Conservation (phyloP, 2,329 filamentous ascomycete genomes). For the Aspergillus tanneri region DNA sequence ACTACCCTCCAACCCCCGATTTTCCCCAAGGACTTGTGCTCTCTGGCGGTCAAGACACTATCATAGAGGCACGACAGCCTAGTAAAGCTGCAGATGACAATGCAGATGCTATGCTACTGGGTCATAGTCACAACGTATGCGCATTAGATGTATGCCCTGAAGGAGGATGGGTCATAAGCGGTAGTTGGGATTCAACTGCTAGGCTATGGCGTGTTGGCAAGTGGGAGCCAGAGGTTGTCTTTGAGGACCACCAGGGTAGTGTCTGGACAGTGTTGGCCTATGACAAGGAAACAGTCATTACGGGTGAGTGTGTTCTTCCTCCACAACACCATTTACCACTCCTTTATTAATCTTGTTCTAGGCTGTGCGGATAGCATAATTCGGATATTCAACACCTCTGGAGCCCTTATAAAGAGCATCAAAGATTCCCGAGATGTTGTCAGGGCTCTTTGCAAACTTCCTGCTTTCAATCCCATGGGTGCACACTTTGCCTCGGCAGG, state of each 20-base stretch:
- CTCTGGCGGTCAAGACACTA: constrained; percentile 85
- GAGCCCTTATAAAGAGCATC: constrained; percentile 63
- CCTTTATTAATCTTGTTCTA: constrained; percentile 24
- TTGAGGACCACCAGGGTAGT: constrained; percentile 74
- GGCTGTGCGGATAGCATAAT: constrained; percentile 89
- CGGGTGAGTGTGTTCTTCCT: constrained; percentile 47
- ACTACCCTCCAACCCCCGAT: constrained; percentile 65
- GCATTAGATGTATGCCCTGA: constrained; percentile 74
- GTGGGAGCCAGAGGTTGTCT: constrained; percentile 72
- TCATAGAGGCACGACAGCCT: constrained; percentile 84
- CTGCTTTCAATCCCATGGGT: constrained; percentile 70
- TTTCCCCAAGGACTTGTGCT: constrained; percentile 78
- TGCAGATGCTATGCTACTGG: constrained; percentile 80
- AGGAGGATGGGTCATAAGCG: constrained; percentile 76
- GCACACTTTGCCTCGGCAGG: constrained; percentile 93
- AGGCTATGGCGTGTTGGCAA: constrained; percentile 82
- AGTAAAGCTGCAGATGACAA: constrained; percentile 67
- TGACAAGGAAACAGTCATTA: constrained; percentile 76
- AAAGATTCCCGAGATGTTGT: constrained; percentile 78
- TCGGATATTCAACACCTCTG: constrained; percentile 70
- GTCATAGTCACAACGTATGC: constrained; percentile 86
- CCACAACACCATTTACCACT: not conserved
- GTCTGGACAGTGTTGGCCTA: constrained; percentile 92
- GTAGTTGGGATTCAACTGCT: constrained; percentile 88
- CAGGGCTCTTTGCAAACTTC: constrained; percentile 81